These are phyloP conservation scores for Globisporangium recalcitrans DNA, from an alignment of 352 stramenopile species.

Conservation along the genomic window DNA sequence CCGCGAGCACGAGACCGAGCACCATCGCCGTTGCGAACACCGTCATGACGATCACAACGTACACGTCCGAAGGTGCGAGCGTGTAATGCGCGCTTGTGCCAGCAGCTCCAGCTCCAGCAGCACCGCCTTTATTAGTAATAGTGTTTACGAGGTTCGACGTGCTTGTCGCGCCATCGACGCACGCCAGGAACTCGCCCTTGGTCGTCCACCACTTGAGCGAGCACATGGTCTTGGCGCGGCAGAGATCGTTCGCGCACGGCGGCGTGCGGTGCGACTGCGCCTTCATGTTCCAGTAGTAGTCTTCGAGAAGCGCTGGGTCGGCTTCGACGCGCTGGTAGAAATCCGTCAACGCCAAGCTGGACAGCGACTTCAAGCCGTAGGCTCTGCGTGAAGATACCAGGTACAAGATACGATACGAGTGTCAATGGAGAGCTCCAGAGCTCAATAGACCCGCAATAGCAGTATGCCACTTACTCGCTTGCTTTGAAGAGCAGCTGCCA, in stretches of 20 bases:
- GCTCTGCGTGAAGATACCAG: constrained; percentile 14
- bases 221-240: constrained; percentile 57
- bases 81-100: not conserved
- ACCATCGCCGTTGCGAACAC: constrained; percentile 33
- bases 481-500: constrained; percentile 57
- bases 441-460: not conserved
- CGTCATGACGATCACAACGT: constrained; percentile 41
- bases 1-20: constrained; percentile 27
- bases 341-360: constrained; percentile 29
- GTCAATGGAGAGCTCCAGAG: not conserved
- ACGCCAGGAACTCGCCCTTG: constrained; percentile 58
- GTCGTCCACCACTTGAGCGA: constrained; percentile 83
- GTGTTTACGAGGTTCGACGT: constrained; percentile 18
- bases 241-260: constrained; percentile 40
- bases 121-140: not conserved
- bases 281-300: constrained; percentile 86
- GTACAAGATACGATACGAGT: not conserved
- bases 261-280: constrained; percentile 46
- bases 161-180: constrained; percentile 31
- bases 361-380: constrained; percentile 57
- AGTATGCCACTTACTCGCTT: constrained; percentile 20
- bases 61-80: constrained; percentile 25
- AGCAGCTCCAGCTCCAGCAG: not conserved
- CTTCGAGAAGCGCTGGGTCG: constrained; percentile 49
- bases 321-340: constrained; percentile 45